These are phyloP conservation scores for Fusarium nurragi DNA, from an alignment of 2,329 filamentous ascomycete genomes.

Conservation along the genomic window DNA sequence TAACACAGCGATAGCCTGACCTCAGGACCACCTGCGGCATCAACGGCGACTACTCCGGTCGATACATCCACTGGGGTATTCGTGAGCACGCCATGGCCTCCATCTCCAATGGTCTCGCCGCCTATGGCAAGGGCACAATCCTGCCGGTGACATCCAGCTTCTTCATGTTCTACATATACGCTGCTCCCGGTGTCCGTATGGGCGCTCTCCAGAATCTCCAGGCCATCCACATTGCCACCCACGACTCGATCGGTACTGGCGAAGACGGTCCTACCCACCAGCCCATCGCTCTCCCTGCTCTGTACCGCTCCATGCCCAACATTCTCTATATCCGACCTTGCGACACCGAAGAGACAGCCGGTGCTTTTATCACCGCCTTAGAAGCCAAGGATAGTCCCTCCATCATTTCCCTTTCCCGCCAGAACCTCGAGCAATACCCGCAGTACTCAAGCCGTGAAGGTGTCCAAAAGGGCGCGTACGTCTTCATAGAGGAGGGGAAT, in stretches of 20 bases:
- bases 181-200: conserved; percentile 68
- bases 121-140: conserved; percentile 63
- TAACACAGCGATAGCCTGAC: conserved; percentile 44
- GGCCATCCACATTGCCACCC: conserved; percentile 68
- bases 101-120: conserved; percentile 67
- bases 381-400: conserved; percentile 52
- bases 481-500: conserved; percentile 54
- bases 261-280: conserved; percentile 72
- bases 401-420: conserved; percentile 60
- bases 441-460: conserved; percentile 52
- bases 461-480: conserved; percentile 57
- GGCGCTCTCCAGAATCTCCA: conserved; percentile 65
- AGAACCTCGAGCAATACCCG: conserved; percentile 54
- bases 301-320: conserved; percentile 72
- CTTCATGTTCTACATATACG: conserved; percentile 71
- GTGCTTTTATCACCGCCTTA: conserved; percentile 62
- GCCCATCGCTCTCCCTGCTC: conserved; percentile 64
- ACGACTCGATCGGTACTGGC: conserved; percentile 68
- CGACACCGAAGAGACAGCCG: conserved; percentile 66
- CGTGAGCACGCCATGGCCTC: conserved; percentile 70
- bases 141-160: conserved; percentile 67
- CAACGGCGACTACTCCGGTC: conserved; percentile 63
- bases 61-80: conserved; percentile 69
- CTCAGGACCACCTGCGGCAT: conserved; percentile 57
- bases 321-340: conserved; percentile 68